Evolutionary conservation across 2,329 filamentous ascomycete genomes (phyloP), one percentile per base, ranked within the genome.

Genomic region (Fusarium coicis): DNA sequence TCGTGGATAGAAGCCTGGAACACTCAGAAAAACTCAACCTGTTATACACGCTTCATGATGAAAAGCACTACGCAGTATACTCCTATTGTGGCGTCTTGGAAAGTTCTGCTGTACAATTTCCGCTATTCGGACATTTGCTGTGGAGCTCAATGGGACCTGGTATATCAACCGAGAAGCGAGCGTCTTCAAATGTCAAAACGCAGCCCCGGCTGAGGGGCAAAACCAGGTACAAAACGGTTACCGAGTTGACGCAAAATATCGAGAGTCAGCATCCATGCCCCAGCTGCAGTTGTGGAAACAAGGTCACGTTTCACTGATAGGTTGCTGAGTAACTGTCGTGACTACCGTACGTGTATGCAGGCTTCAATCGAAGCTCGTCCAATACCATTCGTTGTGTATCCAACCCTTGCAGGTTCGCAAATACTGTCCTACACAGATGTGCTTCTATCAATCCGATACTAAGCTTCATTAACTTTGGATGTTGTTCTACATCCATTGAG

Each of bases 291-390:
- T 63, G 66, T 63, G 61, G 64, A 49, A 56, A 56, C 58, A 44
- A 47, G 46, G 32, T 36, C 62, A 42, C 49, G 68, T 71, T 71
- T 71, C 62, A 63, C 43, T 36, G 62, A 57, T 32, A 68, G 67
- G 65, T 66, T 73, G 65, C 57, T 69, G 47, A 73, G 70, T 62
- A 62, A 65, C 65, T 70, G 55, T 53, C 46, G 34, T 65, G 52
- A 69, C 49, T 69, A 46, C 63, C 34, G 46, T 52, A 63, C 50
- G 55, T 43, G 47, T 50, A 32, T 52, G 21, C 54, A 58, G 39
- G 55, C 61, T 54, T 63, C 42, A 43, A 26, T 32, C 18, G 59
- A 46, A 53, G 28, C 50, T 54, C 26, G 23, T 44, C 57, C 50
- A 59, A 58, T 65, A 40, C 42, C 59, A 21, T 50, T 49, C 32